Percentiles rank a stretch among this genome's conserved stretches.
phyloP scores from a whole-genome alignment of 2,329 filamentous ascomycete species.

The Cladosporium cucumerinum region DNA sequence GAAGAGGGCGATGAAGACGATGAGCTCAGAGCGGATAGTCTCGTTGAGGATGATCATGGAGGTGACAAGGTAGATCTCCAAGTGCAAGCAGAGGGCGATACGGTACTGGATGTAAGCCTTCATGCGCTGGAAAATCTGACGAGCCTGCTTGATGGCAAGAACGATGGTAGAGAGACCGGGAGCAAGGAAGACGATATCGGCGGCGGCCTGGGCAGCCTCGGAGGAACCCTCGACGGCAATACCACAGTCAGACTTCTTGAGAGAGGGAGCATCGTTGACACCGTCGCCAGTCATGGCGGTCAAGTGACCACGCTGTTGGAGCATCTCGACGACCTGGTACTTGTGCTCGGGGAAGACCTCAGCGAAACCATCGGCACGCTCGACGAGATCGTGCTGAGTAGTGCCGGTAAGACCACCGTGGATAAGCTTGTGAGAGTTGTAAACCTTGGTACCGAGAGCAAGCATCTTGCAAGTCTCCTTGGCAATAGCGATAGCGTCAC shows the following conservation, averaged over 20 bases:
- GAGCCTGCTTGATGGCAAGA: constrained; percentile 68
- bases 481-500: constrained; percentile 74
- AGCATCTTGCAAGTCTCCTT: constrained; percentile 83
- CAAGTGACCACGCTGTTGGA: constrained; percentile 69
- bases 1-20: constrained; percentile 77
- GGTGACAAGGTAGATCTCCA: constrained; percentile 72
- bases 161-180: constrained; percentile 70
- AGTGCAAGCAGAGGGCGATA: constrained; percentile 70
- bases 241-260: constrained; percentile 73
- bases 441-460: constrained; percentile 74
- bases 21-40: constrained; percentile 67
- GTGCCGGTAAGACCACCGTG: constrained; percentile 71
- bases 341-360: constrained; percentile 75
- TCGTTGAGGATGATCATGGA: constrained; percentile 80
- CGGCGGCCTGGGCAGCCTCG: constrained; percentile 68
- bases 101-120: constrained; percentile 75
- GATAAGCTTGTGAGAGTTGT: constrained; percentile 75
- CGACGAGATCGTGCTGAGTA: constrained; percentile 72
- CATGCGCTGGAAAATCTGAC: constrained; percentile 76
- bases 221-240: constrained; percentile 70
- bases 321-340: constrained; percentile 72
- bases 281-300: constrained; percentile 75
- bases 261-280: constrained; percentile 69
- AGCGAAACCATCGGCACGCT: constrained; percentile 70
- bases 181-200: constrained; percentile 72